Conservation (phyloP, 768 basidiomycete species). For the Lentinula edodes region DNA sequence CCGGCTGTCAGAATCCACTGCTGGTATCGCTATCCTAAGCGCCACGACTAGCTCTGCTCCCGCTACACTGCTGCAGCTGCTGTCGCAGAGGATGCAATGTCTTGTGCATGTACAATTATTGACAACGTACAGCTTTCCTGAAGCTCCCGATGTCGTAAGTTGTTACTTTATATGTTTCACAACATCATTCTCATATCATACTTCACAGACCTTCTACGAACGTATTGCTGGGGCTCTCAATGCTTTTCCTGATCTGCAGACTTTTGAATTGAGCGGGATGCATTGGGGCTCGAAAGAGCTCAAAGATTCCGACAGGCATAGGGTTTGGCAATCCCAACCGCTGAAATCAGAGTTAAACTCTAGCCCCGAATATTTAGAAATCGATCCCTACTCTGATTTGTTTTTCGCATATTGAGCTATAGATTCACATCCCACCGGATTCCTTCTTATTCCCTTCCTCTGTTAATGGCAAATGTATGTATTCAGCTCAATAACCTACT, state of each 20-base stretch:
- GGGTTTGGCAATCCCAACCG: slow-evolving; percentile 51
- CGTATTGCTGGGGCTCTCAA: slow-evolving; percentile 52
- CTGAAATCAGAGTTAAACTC: slow-evolving; percentile 21
- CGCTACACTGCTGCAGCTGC: slow-evolving; percentile 47
- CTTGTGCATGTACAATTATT: slow-evolving; percentile 66
- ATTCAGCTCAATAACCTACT: neutral
- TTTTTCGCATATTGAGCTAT: slow-evolving; percentile 6
- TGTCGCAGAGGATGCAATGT: slow-evolving; percentile 52
- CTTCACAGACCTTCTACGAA: slow-evolving; percentile 52
- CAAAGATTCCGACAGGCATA: slow-evolving; percentile 36
- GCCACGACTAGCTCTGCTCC: slow-evolving; percentile 56
- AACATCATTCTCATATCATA: slow-evolving; percentile 14
- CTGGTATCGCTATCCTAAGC: slow-evolving; percentile 49
- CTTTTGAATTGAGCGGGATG: slow-evolving; percentile 72
- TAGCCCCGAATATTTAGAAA: neutral
- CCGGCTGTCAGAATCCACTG: slow-evolving; percentile 43
- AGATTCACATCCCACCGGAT: neutral
- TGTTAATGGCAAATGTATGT: neutral
- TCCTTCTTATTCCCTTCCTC: neutral
- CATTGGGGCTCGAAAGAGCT: slow-evolving; percentile 61
- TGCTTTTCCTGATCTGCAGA: slow-evolving; percentile 54
- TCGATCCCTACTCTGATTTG: slow-evolving; percentile 9
- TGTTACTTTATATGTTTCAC: slow-evolving; percentile 8
- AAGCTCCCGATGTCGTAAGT: slow-evolving; percentile 49
- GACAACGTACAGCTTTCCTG: slow-evolving; percentile 46